phyloP scores from a whole-genome alignment of 306 rosid species.

The Cicer judaicum region DNA sequence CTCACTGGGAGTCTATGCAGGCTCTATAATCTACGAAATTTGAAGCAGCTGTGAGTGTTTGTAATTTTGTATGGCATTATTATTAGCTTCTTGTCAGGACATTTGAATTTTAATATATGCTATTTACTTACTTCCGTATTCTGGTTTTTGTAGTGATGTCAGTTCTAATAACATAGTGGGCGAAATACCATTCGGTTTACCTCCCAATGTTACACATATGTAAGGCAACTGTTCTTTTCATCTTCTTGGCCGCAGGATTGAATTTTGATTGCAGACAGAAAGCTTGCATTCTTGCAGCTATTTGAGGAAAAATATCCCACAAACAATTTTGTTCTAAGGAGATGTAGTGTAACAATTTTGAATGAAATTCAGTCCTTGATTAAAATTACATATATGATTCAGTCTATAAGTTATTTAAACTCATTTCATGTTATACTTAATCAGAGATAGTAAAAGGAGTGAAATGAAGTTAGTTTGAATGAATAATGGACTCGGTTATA shows the following conservation, averaged over 20 bases:
- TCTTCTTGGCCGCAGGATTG: constrained; percentile 20
- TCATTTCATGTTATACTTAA: constrained; percentile 7
- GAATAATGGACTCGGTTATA: neutral
- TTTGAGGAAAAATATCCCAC: constrained; percentile 64
- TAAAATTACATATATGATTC: neutral
- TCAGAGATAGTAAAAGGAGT: constrained; percentile 8
- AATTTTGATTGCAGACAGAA: neutral
- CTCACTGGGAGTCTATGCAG: constrained; percentile 72
- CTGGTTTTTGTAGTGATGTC: constrained; percentile 69
- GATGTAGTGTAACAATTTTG: neutral
- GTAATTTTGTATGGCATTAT: neutral
- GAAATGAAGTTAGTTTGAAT: constrained; percentile 3
- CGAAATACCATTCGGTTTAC: constrained; percentile 70
- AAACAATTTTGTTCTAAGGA: neutral
- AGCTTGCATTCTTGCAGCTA: constrained; percentile 7
- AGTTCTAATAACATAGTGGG: constrained; percentile 80
- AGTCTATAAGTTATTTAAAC: constrained; percentile 18
- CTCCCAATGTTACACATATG: constrained; percentile 86
- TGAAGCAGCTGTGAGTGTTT: constrained; percentile 75
- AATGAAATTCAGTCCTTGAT: neutral
- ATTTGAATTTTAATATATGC: constrained; percentile 19
- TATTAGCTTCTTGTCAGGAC: neutral
- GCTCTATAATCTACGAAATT: constrained; percentile 62
- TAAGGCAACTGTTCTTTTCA: constrained; percentile 50
- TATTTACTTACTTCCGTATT: constrained; percentile 24